phyloP scores from a whole-genome alignment of 1,284 basidiomycete species.

The Marasmius oreades region DNA sequence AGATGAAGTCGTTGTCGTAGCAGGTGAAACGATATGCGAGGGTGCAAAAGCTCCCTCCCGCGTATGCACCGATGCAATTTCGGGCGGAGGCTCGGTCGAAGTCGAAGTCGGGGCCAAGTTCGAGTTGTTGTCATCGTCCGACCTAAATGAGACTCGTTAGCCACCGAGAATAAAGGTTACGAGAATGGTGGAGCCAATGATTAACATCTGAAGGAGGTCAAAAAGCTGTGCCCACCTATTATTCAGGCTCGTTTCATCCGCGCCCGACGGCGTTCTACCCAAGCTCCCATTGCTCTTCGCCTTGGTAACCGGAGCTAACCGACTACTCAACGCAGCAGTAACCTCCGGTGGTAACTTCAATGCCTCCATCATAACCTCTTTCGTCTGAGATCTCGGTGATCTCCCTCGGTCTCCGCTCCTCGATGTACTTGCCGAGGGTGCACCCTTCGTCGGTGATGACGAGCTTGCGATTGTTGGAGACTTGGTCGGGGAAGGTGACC shows the following conservation, averaged over 20 bases:
- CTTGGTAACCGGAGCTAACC: constrained; percentile 16
- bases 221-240: constrained; percentile 6
- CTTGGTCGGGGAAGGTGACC: constrained; percentile 44
- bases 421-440: not conserved
- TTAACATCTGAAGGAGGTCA: not conserved
- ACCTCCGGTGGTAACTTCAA: constrained; percentile 56
- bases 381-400: constrained; percentile 7
- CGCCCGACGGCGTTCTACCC: not conserved
- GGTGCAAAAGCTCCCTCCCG: constrained; percentile 16
- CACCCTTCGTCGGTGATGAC: not conserved
- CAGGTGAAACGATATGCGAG: constrained; percentile 1
- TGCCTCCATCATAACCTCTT: constrained; percentile 52
- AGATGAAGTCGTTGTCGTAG: not conserved
- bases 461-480: not conserved
- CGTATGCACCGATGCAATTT: constrained; percentile 7
- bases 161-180: no score
- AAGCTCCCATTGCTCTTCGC: not conserved
- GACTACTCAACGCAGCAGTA: constrained; percentile 39
- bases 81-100: not conserved
- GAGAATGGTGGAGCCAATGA: not conserved
- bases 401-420: not conserved
- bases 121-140: not conserved
- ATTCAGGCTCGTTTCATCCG: not conserved
- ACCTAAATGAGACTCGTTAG: not conserved
- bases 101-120: not conserved